A percentile compares a stretch with the other conserved stretches of the same genome.
Evolutionary conservation across 441 rosid species (phyloP).

Genomic region (Populus hybrid): DNA sequence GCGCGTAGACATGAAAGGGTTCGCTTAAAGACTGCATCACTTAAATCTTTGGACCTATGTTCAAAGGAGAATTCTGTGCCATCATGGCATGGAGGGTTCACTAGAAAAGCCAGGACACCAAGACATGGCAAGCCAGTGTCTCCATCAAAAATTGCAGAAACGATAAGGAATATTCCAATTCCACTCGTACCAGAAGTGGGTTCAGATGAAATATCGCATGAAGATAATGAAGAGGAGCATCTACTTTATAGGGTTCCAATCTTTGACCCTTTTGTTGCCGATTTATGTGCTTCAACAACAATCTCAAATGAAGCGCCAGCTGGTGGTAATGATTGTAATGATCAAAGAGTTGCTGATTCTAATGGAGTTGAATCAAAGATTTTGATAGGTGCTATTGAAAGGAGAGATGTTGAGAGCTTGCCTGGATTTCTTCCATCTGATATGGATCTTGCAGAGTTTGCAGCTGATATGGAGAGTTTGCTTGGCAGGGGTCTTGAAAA

Average conservation of each 20-base stretch:
- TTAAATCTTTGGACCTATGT: conserved; percentile 20
- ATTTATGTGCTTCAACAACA: conserved; percentile 36
- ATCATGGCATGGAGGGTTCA: conserved; percentile 80
- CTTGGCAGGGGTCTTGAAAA: conserved; percentile 70
- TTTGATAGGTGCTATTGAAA: not conserved
- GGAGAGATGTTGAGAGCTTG: conserved; percentile 26
- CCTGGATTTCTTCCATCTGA: conserved; percentile 68
- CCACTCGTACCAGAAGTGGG: conserved; percentile 73
- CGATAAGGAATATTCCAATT: conserved; percentile 19
- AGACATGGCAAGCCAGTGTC: conserved; percentile 34
- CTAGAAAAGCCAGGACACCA: conserved; percentile 80
- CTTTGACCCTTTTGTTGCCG: conserved; percentile 56
- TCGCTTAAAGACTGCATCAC: conserved; percentile 59
- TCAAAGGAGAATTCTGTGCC: conserved; percentile 28
- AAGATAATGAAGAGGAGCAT: conserved; percentile 66
- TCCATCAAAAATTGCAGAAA: not conserved
- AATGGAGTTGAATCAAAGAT: conserved; percentile 21
- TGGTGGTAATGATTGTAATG: not conserved
- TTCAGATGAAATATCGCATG: conserved; percentile 46
- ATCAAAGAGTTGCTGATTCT: conserved; percentile 11
- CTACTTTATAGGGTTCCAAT: conserved; percentile 79
- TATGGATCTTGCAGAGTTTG: conserved; percentile 79
- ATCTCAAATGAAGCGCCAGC: conserved; percentile 25
- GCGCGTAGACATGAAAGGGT: conserved; percentile 86
- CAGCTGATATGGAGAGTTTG: conserved; percentile 79